phyloP scores from a whole-genome alignment of 2,329 filamentous ascomycete species.

The Lasiodiplodia hormozganensis region DNA sequence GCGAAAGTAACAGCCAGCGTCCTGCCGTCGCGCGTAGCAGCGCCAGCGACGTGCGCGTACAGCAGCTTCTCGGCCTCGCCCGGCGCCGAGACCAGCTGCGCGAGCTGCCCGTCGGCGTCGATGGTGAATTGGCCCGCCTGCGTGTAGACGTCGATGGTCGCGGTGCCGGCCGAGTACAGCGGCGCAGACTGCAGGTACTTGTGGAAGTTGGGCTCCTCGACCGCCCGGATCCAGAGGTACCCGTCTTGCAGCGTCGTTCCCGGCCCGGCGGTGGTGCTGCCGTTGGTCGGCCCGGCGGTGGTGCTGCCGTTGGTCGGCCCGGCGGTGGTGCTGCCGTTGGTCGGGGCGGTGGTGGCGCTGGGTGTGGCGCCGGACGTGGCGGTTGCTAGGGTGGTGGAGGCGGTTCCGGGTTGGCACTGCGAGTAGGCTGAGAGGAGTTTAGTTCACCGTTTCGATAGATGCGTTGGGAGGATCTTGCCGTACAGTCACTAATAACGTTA shows the following conservation, averaged over 20 bases:
- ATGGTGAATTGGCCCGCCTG: slow-evolving; percentile 67
- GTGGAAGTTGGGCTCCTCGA: slow-evolving; percentile 63
- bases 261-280: slow-evolving; percentile 42
- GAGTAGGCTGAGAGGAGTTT: slow-evolving; percentile 38
- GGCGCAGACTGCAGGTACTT: slow-evolving; percentile 49
- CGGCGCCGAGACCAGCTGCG: slow-evolving; percentile 59
- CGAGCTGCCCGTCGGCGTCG: slow-evolving; percentile 59
- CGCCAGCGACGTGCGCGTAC: slow-evolving; percentile 41
- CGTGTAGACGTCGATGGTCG: slow-evolving; percentile 59
- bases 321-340: slow-evolving; percentile 36
- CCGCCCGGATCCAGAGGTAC: slow-evolving; percentile 65
- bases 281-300: slow-evolving; percentile 35
- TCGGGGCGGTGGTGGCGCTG: slow-evolving; percentile 34
- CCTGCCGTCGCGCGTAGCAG: slow-evolving; percentile 39
- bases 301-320: slow-evolving; percentile 42
- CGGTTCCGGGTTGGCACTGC: slow-evolving; percentile 49
- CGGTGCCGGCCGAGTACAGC: slow-evolving; percentile 52
- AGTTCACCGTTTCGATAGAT: slow-evolving; percentile 26
- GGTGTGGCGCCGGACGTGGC: slow-evolving; percentile 32
- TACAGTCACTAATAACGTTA: neutral
- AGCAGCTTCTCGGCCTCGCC: slow-evolving; percentile 50
- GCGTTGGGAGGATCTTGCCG: neutral
- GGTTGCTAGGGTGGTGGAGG: slow-evolving; percentile 26
- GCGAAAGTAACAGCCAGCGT: slow-evolving; percentile 60
- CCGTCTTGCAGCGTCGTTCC: slow-evolving; percentile 58